Base-by-base conservation (phyloP, 2,329 filamentous ascomycete species). In the Harringtonia lauricola region DNA sequence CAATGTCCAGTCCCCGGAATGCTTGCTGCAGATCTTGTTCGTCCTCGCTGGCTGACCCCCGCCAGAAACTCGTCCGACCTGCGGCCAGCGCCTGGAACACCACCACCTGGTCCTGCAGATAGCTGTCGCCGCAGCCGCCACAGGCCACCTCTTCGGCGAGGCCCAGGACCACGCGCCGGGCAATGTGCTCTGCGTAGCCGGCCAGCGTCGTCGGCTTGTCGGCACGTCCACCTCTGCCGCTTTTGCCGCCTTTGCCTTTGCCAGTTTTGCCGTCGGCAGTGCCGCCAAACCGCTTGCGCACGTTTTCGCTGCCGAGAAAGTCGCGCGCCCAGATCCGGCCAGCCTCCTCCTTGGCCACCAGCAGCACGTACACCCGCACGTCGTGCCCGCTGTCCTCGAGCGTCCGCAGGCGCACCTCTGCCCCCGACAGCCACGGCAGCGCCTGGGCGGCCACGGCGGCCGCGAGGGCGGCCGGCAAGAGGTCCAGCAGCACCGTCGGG, bases 51-150 rank as follows among this genome's bases (percentile, higher is more conserved):
- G 49, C 52, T 29, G 54, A 51, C 41, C 49, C 42, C 33, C 62
- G 52, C 12, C 61, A 64, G 45, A 75, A 70, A 3, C 63, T 68
- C 12, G 74, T 74, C 41, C 55, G 61, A 0, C 72, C 75, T 13
- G 68, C 63, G 2, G 73, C 70, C 10, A 81, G 59, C 4, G 72
- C 71, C 56, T 81, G 76, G 52, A 79, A 78, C 17, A 76, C 62
- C 3, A 80, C 60, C 21, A 81, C 52, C 55, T 81, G 77, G 55
- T 81, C 78, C 57, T 80, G 74, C 14, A 81, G 61, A 52, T 71
- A 67, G 50, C 72, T 64, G 49, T 81, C 77, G 8, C 76, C 69
- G 2, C 67, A 62, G 0, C 72, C 67, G 2, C 65, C 46, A 8
- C 31, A 28, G 8, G 55, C 54, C 1, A 72, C 57, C 50, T 77